Percentiles rank a stretch among this genome's conserved stretches.
Conservation (phyloP, 495 filamentous ascomycete genomes). For the Lasiosphaeriaceae sp. region DNA sequence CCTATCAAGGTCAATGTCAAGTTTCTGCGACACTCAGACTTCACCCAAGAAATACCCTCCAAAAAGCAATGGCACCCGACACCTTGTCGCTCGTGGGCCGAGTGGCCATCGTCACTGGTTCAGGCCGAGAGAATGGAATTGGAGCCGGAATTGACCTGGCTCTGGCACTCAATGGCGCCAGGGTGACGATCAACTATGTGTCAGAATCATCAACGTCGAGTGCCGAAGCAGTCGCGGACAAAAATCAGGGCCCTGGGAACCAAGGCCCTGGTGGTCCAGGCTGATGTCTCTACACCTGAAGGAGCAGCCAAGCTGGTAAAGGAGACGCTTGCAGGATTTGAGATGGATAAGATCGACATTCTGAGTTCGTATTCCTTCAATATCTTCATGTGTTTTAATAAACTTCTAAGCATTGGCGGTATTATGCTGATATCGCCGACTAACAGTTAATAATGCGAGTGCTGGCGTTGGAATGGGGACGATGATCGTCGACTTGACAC, state of each 20-base stretch:
- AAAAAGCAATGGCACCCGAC: conserved; percentile 9
- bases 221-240: conserved; percentile 25
- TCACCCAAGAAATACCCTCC: no score
- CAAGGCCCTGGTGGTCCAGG: conserved; percentile 32
- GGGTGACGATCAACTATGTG: conserved; percentile 34
- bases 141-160: conserved; percentile 41
- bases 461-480: background rate
- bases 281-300: conserved; percentile 23
- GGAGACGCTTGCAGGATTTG: conserved; percentile 28
- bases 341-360: conserved; percentile 35
- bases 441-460: conserved; percentile 30
- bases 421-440: background rate
- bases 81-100: conserved; percentile 43
- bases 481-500: conserved; percentile 1
- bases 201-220: conserved; percentile 30
- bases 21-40: no score
- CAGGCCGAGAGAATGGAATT: conserved; percentile 41
- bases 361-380: conserved; percentile 16
- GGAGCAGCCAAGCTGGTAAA: conserved; percentile 28
- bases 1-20: no score
- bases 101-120: conserved; percentile 50
- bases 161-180: conserved; percentile 39
- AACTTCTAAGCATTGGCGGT: background rate
- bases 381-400: no score
- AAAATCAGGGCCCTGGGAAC: conserved; percentile 20